Evolutionary conservation across 441 rosid genomes (phyloP).

Genomic region (Dalechampia spathulata): DNA sequence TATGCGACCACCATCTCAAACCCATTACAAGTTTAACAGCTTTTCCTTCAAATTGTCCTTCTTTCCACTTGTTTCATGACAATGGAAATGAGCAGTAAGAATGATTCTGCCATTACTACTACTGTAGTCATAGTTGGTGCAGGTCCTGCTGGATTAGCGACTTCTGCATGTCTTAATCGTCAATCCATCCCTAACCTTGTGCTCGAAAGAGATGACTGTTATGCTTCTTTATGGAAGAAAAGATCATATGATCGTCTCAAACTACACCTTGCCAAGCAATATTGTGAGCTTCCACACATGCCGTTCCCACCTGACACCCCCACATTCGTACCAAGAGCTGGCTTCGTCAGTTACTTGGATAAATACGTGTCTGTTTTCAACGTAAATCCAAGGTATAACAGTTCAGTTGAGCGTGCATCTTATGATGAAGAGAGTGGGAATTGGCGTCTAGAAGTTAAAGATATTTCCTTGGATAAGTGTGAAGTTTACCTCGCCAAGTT

Average conservation of each 20-base stretch:
- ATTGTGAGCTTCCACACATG: conserved; percentile 38
- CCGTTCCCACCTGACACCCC: conserved; percentile 27
- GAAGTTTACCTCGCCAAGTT: conserved; percentile 38
- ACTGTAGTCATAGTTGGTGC: conserved; percentile 38
- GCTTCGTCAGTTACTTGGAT: conserved; percentile 42
- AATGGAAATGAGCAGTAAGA: neutral
- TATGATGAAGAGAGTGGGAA: conserved; percentile 20
- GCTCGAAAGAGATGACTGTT: conserved; percentile 41
- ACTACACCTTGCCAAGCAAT: conserved; percentile 41
- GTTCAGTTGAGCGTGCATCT: conserved; percentile 36
- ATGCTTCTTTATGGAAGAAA: conserved; percentile 48
- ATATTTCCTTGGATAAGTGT: conserved; percentile 21
- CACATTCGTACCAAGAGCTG: conserved; percentile 24
- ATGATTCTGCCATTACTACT: neutral
- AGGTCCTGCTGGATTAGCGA: conserved; percentile 49
- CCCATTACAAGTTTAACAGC: no score
- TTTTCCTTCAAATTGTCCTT: no score
- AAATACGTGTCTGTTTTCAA: conserved; percentile 36
- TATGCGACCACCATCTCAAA: no score
- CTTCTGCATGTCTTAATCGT: conserved; percentile 32
- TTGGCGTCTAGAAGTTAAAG: conserved; percentile 40
- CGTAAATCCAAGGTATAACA: conserved; percentile 32
- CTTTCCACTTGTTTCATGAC: neutral
- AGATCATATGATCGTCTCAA: conserved; percentile 41
- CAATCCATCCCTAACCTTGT: conserved; percentile 28